These are phyloP conservation scores for Candida morakotiae DNA, from an alignment of 805 yeast genomes.

Conservation along the genomic window DNA sequence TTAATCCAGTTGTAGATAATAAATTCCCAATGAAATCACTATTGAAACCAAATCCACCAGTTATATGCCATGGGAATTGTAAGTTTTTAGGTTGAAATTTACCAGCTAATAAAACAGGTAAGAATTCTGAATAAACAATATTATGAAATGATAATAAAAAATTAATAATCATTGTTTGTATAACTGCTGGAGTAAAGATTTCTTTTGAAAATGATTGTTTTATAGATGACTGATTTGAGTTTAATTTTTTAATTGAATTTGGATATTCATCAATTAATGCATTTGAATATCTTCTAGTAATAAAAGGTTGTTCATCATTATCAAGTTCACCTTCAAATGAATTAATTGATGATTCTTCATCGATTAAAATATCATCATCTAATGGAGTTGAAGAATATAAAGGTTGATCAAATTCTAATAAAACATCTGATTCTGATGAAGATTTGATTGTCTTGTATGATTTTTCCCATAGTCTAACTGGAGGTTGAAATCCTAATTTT, in stretches of 20 bases:
- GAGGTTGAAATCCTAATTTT: slow-evolving; percentile 21
- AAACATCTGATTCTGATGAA: slow-evolving; percentile 1
- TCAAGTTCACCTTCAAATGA: slow-evolving; percentile 7
- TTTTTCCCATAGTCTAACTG: slow-evolving; percentile 27
- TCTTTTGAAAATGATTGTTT: slow-evolving; percentile 16
- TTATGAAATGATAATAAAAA: slow-evolving; percentile 45
- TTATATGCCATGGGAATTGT: slow-evolving; percentile 44
- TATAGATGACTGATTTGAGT: slow-evolving; percentile 7
- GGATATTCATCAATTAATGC: slow-evolving; percentile 18
- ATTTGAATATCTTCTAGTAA: slow-evolving; percentile 16
- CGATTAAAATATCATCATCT: slow-evolving; percentile 6
- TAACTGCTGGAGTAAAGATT: slow-evolving; percentile 26
- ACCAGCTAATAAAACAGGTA: slow-evolving; percentile 52
- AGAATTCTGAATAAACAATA: slow-evolving; percentile 48
- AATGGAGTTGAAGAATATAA: background rate
- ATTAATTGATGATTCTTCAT: slow-evolving; percentile 8
- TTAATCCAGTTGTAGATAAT: slow-evolving; percentile 49
- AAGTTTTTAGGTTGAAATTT: slow-evolving; percentile 19
- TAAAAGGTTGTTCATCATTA: no score
- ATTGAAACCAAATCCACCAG: slow-evolving; percentile 51
- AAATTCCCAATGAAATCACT: slow-evolving; percentile 47
- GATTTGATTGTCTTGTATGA: slow-evolving; percentile 1
- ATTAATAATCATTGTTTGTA: slow-evolving; percentile 29
- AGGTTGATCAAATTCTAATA: background rate
- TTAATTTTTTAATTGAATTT: slow-evolving; percentile 8